Base-by-base conservation (phyloP, 2,329 filamentous ascomycete species). In the Lachnellula cervina region DNA sequence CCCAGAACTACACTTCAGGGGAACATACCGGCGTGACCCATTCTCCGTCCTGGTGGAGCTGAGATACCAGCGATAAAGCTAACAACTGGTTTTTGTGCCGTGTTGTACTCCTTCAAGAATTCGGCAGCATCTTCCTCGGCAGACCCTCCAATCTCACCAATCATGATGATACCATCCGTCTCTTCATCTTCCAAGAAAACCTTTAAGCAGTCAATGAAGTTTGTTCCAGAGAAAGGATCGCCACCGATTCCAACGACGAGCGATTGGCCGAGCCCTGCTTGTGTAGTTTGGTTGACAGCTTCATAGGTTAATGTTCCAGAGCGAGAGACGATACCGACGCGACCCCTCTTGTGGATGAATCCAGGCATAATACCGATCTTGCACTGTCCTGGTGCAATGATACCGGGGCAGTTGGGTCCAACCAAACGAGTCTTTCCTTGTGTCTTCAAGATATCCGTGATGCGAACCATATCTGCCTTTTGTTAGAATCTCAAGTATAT, bases 321-420 rank as follows among this genome's bases (percentile, higher is more conserved):
- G 69, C 94, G 89, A 68, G 92, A 97, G 76, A 99, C 94, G 75
- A 99, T 97, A 72, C 94, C 94, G 72, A 99, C 92, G 74, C 94
- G 92, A 69, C 94, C 94, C 76, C 92, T 90, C 85, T 97, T 97
- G 86, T 99, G 94, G 80, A 99, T 97, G 83, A 97, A 97, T 70
- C 94, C 94, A 64, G 94, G 90, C 94, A 99, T 97, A 80, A 99
- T 99, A 73, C 94, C 94, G 72, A 99, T 97, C 82, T 99, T 99
- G 86, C 94, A 99, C 84, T 96, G 93, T 69, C 93, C 94, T 59
- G 84, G 83, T 54, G 82, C 93, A 76, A 97, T 97, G 77, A 97
- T 93, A 74, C 93, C 94, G 63, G 94, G 94, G 81, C 94, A 99
- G 82, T 97, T 99, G 71, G 93, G 93, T 66, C 93, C 93, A 61